Conservation (phyloP, 768 basidiomycete species). For the Chalciporus chontae region DNA sequence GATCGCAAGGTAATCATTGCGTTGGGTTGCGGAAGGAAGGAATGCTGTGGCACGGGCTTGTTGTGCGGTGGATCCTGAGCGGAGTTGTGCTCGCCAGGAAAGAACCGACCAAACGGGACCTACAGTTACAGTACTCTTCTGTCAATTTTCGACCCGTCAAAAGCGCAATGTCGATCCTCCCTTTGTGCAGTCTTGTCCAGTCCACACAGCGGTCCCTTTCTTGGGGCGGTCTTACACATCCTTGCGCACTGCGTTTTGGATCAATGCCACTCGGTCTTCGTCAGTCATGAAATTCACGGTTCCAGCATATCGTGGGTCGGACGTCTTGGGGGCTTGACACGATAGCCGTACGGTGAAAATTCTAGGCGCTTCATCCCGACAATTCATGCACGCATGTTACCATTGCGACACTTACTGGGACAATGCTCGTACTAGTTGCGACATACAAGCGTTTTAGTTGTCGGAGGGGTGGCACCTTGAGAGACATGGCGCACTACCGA, state of each 20-base stretch:
- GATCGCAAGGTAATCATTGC: no score
- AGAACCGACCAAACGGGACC: conserved; percentile 1
- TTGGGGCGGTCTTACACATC: conserved; percentile 3
- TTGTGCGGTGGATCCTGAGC: conserved; percentile 13
- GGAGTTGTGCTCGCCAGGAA: conserved; percentile 16
- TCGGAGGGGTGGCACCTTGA: conserved; percentile 4
- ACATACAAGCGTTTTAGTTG: conserved; percentile 13
- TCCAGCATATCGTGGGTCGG: conserved; percentile 1
- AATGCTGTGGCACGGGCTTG: conserved; percentile 15
- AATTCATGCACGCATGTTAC: conserved; percentile 17
- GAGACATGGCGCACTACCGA: conserved; percentile 4
- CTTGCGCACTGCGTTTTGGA: background rate
- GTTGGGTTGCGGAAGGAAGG: no score
- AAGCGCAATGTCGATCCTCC: conserved; percentile 10
- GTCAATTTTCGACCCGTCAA: background rate
- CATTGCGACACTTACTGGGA: conserved; percentile 23
- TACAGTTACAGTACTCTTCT: background rate
- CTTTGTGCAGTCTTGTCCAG: background rate
- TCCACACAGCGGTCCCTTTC: conserved; percentile 8
- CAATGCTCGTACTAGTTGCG: conserved; percentile 14
- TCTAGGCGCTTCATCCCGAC: conserved; percentile 19
- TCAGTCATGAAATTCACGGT: conserved; percentile 3
- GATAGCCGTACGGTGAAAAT: conserved; percentile 25
- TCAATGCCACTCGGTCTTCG: background rate
- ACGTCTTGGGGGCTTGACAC: conserved; percentile 11